Evolutionary conservation across 768 basidiomycete species (phyloP), one percentile per base, ranked within the genome.

Genomic region (Termitomyces sp.): DNA sequence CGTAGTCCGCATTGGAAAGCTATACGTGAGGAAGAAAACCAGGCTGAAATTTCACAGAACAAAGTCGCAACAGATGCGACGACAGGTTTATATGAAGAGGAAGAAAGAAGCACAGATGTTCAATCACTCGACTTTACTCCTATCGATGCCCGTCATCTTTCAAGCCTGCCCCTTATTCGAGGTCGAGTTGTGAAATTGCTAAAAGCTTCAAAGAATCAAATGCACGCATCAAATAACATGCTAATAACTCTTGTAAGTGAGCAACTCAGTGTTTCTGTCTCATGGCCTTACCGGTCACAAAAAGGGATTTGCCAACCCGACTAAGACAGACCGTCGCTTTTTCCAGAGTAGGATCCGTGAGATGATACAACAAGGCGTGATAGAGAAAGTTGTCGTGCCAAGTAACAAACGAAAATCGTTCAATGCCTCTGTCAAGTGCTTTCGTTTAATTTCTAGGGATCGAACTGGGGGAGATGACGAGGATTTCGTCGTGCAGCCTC

Each of bases 311-410:
- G 63, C 75, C 22, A 85, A 86, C 67, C 90, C 89, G 33, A 84
- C 81, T 5, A 90, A 86, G 69, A 82, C 83, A 4, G 87, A 92
- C 62, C 81, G 92, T n/a, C 82, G 92, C 14, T 91, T 92, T 65
- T 92, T 94, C 68, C 84, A 86, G 65, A 82, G 79, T 36, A 79
- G 91, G 45, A 74, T 94, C 41, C 81, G 84, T 2, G 89, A 88
- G 62, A 75, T 94, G 64, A 79, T 90, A 20, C 80, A 84, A 53
- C 82, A 87, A 65, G 85, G 89, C 7, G 65, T 90, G 40, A 79
- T 94, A 36, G 92, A 94, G 67, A 86, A 83, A 58, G 82, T 94
- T 30, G 70, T 82, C 44, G 85, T 92, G 9, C 87, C 88, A 5
- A 84, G 73, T 62, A 77, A 79, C 65, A 74, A 71, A 55, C 83